These are phyloP conservation scores for Penicillium subrubescens DNA, from an alignment of 495 filamentous ascomycete species.

Conservation along the genomic window DNA sequence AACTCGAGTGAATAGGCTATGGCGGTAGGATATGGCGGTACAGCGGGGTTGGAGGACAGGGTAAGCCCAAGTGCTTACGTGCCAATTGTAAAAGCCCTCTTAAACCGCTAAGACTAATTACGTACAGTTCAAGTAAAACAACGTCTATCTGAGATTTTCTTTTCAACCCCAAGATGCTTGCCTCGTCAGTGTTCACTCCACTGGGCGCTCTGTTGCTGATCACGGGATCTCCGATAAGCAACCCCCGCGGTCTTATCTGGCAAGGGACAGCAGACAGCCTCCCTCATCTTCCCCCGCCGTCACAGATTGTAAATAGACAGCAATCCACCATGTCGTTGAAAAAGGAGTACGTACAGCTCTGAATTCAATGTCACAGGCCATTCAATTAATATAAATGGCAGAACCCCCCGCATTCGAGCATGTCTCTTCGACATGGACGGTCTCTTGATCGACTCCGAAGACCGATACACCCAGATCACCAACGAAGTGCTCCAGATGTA, in stretches of 20 bases:
- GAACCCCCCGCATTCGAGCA: slow-evolving; percentile 78
- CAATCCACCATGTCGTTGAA: background rate
- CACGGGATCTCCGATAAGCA: slow-evolving; percentile 5
- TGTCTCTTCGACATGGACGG: slow-evolving; percentile 99
- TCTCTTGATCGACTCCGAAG: slow-evolving; percentile 90
- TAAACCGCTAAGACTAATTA: too few relatives aligned
- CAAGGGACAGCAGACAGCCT: background rate
- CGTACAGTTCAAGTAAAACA: too few relatives aligned
- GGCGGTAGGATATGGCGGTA: too few relatives aligned
- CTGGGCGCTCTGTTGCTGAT: background rate
- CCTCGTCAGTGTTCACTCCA: too few relatives aligned
- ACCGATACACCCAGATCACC: slow-evolving; percentile 82
- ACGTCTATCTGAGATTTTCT: background rate
- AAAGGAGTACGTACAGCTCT: background rate
- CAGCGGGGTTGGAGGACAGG: too few relatives aligned
- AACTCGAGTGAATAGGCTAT: too few relatives aligned
- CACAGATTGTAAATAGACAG: background rate
- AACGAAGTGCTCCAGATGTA: slow-evolving; percentile 79
- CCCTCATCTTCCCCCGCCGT: background rate
- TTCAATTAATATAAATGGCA: slow-evolving; percentile 31
- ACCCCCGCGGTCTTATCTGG: background rate
- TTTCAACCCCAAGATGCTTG: background rate
- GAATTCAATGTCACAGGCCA: background rate
- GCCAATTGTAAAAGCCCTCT: too few relatives aligned
- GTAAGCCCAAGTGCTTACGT: too few relatives aligned